Percentiles rank a stretch among this genome's conserved stretches.
These are phyloP conservation scores for Talaromyces funiculosus DNA, from an alignment of 2,329 filamentous ascomycete genomes.

Conservation along the genomic window DNA sequence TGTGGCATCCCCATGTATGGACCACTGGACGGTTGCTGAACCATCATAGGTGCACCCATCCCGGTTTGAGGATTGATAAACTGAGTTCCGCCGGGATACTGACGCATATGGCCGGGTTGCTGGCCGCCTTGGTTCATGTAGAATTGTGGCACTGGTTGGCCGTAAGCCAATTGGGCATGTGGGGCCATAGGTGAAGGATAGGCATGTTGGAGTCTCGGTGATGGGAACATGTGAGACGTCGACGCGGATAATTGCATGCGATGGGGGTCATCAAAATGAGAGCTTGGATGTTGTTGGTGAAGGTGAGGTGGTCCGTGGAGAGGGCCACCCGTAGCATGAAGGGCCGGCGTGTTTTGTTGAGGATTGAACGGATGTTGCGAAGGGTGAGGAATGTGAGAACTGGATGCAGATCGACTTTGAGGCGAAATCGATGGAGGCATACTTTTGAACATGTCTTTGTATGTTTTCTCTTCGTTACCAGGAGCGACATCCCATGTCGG, in stretches of 20 bases:
- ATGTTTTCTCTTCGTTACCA: constrained; percentile 70
- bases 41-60: constrained; percentile 79
- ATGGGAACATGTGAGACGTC: constrained; percentile 77
- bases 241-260: constrained; percentile 81
- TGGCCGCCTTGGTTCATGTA: constrained; percentile 65
- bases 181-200: constrained; percentile 65
- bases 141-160: constrained; percentile 65
- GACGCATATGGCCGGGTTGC: constrained; percentile 66
- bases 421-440: constrained; percentile 61
- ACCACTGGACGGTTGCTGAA: constrained; percentile 63
- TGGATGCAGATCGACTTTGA: constrained; percentile 56
- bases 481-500: constrained; percentile 75
- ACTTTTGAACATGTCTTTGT: constrained; percentile 73
- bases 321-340: constrained; percentile 63
- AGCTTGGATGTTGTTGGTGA: constrained; percentile 68
- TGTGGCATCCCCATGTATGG: constrained; percentile 69
- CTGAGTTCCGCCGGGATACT: constrained; percentile 65
- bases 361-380: constrained; percentile 80
- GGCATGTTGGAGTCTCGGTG: constrained; percentile 68
- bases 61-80: constrained; percentile 66
- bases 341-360: constrained; percentile 64
- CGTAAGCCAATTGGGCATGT: constrained; percentile 64
- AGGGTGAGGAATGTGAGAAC: constrained; percentile 68
- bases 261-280: constrained; percentile 73
- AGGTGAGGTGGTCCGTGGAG: constrained; percentile 74